A percentile compares a stretch with the other conserved stretches of the same genome.
phyloP scores from a whole-genome alignment of 2,329 filamentous ascomycete genomes.

The Fusarium neocosmosporiellum region DNA sequence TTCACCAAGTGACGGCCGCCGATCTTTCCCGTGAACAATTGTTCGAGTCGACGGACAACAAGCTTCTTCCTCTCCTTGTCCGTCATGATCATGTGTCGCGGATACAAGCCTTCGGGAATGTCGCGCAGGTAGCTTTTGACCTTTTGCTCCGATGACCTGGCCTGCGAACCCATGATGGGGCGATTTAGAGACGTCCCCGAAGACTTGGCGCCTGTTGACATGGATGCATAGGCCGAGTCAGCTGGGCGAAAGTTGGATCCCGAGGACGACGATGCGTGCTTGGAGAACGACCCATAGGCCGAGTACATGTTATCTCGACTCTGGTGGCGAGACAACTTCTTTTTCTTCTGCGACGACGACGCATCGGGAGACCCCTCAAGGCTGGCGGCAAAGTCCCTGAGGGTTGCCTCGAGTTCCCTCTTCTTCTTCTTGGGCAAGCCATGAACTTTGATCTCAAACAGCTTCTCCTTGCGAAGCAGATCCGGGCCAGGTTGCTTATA shows the following conservation, averaged over 20 bases:
- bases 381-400: conserved; percentile 76
- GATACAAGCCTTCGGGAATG: conserved; percentile 76
- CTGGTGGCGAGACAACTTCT: conserved; percentile 53
- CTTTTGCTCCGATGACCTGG: conserved; percentile 64
- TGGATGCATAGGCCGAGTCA: conserved; percentile 76
- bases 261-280: conserved; percentile 64
- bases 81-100: conserved; percentile 70
- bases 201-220: conserved; percentile 64
- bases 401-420: conserved; percentile 77
- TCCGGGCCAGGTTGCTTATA: conserved; percentile 76
- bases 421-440: conserved; percentile 78
- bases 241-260: conserved; percentile 65
- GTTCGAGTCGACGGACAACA: conserved; percentile 80
- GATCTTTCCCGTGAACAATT: conserved; percentile 82
- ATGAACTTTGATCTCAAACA: conserved; percentile 87
- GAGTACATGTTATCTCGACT: conserved; percentile 55
- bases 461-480: conserved; percentile 77
- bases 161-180: conserved; percentile 50
- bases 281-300: conserved; percentile 57
- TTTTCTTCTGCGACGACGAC: conserved; percentile 54
- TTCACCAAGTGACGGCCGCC: conserved; percentile 52
- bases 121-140: conserved; percentile 78
- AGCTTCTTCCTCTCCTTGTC: conserved; percentile 82
- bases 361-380: conserved; percentile 63
- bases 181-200: conserved; percentile 54